Percentiles rank a stretch among this genome's conserved stretches.
Evolutionary conservation across 2,329 filamentous ascomycete genomes (phyloP).

Genomic region (Aspergillus terreus): DNA sequence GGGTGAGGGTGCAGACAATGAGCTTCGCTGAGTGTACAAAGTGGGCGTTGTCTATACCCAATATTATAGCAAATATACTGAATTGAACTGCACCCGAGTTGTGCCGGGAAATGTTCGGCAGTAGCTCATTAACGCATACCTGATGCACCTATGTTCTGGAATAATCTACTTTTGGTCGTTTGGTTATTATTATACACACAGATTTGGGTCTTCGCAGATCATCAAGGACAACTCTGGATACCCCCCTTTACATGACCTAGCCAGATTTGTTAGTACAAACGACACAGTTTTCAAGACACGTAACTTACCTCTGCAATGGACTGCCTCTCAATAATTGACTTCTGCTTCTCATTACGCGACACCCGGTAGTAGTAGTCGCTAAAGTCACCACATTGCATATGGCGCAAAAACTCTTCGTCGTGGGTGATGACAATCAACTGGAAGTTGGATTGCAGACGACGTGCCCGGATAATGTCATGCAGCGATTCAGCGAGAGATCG

Average conservation of each 20-base stretch:
- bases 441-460: conserved; percentile 86
- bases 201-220: no score
- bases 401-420: conserved; percentile 89
- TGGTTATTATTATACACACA: no score
- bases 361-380: conserved; percentile 90
- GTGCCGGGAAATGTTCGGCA: neutral
- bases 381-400: conserved; percentile 93
- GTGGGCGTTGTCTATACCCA: neutral
- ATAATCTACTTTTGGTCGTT: no score
- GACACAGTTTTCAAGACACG: neutral
- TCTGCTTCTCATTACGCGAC: conserved; percentile 75
- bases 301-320: conserved; percentile 47
- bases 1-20: conserved; percentile 13
- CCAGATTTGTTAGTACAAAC: neutral
- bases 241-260: conserved; percentile 13
- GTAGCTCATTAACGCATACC: neutral
- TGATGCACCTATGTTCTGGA: neutral
- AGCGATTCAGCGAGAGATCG: conserved; percentile 79
- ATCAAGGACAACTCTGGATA: no score
- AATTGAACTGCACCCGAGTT: no score
- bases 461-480: conserved; percentile 78
- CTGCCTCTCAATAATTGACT: conserved; percentile 75
- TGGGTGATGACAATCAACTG: conserved; percentile 98
- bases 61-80: neutral
- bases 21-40: neutral